Evolutionary conservation across 129 eudicot species (phyloP), one percentile per base, ranked within the genome.

Genomic region (Rutidosis leptorrhynchoides): DNA sequence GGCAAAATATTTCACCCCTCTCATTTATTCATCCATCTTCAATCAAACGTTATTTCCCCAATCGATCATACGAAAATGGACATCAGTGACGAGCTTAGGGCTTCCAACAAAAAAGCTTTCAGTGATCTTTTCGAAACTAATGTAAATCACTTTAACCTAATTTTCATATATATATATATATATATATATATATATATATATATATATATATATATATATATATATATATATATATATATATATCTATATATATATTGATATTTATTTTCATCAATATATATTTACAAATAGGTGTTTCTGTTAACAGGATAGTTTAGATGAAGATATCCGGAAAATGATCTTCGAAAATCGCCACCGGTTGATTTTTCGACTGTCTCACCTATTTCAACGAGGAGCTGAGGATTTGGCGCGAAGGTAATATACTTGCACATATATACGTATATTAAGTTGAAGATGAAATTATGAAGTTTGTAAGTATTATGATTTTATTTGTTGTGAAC

Each of bases 351-450:
- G 86, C 32, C 90, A 76, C 65, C 96, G 96, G 33, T 77, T 90
- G 58, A 78, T 92, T 27, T 69, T 92, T 73, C 85, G 88, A 67
- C 74, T 92, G 35, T 79, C 98, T 7, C 94, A 87, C 15, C 88
- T 92, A 83, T 86, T 83, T 70, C 87, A 83, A 69, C 73, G 65
- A 45, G 87, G 80, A 24, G 84, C 84, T 9, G 80, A 77, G 10
- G 84, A 87, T 59, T 45, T 91, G 67, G 93, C 95, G 65, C 95
- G 96, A 69, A 87, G 97, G 97, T 87, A 1, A 17, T 12, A 56
- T n/a, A n/a, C n/a, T n/a, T n/a, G n/a, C n/a, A n/a, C n/a, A n/a
- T n/a, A n/a, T n/a, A n/a, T n/a, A n/a, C n/a, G n/a, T n/a, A n/a
- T 10, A 55, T 14, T 10, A 6, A 53, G 24, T 52, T 61, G 52